These are phyloP conservation scores for Suillus alpinus DNA, from an alignment of 768 basidiomycete genomes.

Conservation along the genomic window DNA sequence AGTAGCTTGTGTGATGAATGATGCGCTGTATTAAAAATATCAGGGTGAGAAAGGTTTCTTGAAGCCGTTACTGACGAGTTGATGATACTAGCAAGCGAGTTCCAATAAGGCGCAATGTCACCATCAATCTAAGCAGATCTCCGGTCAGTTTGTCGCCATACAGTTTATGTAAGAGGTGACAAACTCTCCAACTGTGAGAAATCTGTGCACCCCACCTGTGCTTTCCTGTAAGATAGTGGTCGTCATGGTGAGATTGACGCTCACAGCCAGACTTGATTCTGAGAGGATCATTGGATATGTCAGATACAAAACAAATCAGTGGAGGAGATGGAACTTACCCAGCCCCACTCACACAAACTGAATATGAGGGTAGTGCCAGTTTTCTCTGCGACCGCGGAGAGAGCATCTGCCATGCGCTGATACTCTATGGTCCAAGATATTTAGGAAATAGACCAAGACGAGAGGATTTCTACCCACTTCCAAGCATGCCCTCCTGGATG, in stretches of 20 bases:
- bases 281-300: not conserved
- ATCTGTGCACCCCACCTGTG: constrained; percentile 34
- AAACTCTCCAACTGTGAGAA: constrained; percentile 43
- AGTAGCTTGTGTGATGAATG: constrained; percentile 59
- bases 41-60: not conserved
- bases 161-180: constrained; percentile 7
- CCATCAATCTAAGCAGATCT: constrained; percentile 11
- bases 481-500: constrained; percentile 51
- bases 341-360: constrained; percentile 67
- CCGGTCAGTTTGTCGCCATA: not conserved
- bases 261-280: constrained; percentile 65
- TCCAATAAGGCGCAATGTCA: constrained; percentile 42
- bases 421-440: constrained; percentile 40
- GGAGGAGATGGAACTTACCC: constrained; percentile 36
- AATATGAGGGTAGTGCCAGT: constrained; percentile 55
- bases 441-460: not conserved
- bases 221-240: not conserved
- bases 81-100: constrained; percentile 50
- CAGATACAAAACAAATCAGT: not conserved
- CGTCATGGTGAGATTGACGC: constrained; percentile 29
- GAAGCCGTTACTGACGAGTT: constrained; percentile 39
- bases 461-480: constrained; percentile 36
- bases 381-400: constrained; percentile 40
- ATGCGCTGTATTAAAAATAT: constrained; percentile 41
- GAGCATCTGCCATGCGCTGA: constrained; percentile 57